Base-by-base conservation (phyloP, 495 filamentous ascomycete genomes). In the Penicillium simplicissimum region DNA sequence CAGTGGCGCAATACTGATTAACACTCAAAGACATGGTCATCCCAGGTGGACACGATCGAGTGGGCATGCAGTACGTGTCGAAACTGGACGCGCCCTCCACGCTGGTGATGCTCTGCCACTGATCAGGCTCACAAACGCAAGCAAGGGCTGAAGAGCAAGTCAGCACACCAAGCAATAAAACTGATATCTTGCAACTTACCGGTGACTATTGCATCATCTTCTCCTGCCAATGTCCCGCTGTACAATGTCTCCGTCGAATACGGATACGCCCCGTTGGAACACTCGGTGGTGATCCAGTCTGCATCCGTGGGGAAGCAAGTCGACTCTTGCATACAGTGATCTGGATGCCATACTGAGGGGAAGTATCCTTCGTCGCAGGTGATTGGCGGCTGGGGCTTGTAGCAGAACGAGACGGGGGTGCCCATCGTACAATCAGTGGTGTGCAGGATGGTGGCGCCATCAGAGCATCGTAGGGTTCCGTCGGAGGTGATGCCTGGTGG, bases 371-470 rank as follows among this genome's bases (percentile, higher is more conserved):
- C 23, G 7, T 54, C 15, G 34, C 69, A 74, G 33, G 55, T 35
- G 31, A 67, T 65, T 8, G 67, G 67, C 14, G 65, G 52, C 15
- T 48, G 35, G 3, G 40, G 54, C 15, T 63, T 67, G 34, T 52
- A 48, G 58, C 71, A 74, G 47, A 65, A 74, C 0, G 65, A 67
- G 1, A 67, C 42, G 11, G 69, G 49, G 15, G 51, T 71, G 8
- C 71, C 71, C 58, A 68, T 43, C 15, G 71, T 72, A 34, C 71
- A 74, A 28, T 71, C 71, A 0, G 63, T 71, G 11, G 71, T 74
- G 35, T 68, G 63, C n/a, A 74, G 23, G 23, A 68, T 28, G 7
- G 65, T 71, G 25, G 70, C 67, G 11, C 67, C 69, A 19, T 65
- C 42, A 0, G 59, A 25, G 52, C 71, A 74, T 13, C 23, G 47